Base-by-base conservation (phyloP, 139 green algal genomes). In the Nannochloris sp. region DNA sequence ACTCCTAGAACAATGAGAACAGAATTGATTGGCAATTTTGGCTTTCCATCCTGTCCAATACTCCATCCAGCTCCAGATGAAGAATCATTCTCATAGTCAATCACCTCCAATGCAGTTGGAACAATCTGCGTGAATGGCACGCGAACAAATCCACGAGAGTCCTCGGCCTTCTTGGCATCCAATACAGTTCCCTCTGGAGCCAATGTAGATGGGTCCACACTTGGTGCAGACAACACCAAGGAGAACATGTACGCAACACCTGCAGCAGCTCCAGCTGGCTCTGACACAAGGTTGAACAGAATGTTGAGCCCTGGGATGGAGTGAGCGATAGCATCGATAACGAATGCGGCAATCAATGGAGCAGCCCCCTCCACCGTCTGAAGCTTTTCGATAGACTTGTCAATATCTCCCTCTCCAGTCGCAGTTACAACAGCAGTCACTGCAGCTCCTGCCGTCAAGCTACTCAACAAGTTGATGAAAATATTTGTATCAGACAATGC, bases 191-290 rank as follows among this genome's bases (percentile, higher is more conserved):
- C 82, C 57, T 83, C 68, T 25, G 82, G 82, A n/a, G 79, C 82
- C n/a, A 88, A 75, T 1, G 79, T 88, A 49, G 58, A 62, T 29
- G 82, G 79, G 70, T 88, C 76, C 10, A 88, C 76, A 10, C 66
- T 64, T 10, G 72, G 71, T 14, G 79, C 66, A 16, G 49, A 71
- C 18, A 88, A 76, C 37, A 88, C 60, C n/a, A 88, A 60, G 18
- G 72, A 75, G 72, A 88, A 83, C 74, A 88, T 75, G 68, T 87
- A 88, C 7, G 82, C 79, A n/a, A 88, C 82, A 48, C 75, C 71
- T 15, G 74, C 75, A 21, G 76, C 75, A 4, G 82, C 82, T 51
- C 82, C 82, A 3, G 36, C 44, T 21, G 82, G 82, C 78, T 88
- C 82, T 8, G 67, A 48, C 4, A 81, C 37, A 14, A 88, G 68